A percentile compares a stretch with the other conserved stretches of the same genome.
phyloP scores from a whole-genome alignment of 129 eudicot genomes.

The Apium graveolens region DNA sequence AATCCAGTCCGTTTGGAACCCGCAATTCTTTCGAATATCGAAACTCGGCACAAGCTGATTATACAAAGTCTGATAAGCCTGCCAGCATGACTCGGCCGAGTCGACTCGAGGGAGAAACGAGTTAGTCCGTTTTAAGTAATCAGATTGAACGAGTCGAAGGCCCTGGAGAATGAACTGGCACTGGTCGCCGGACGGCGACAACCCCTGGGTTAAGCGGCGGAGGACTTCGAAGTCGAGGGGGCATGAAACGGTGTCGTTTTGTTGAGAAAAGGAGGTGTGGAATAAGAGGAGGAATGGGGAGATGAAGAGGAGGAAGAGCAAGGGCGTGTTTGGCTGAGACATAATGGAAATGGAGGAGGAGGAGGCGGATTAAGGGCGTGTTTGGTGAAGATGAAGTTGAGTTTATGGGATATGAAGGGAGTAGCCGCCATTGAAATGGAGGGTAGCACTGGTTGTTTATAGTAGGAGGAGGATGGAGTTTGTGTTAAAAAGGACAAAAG shows the following conservation, averaged over 20 bases:
- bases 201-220: constrained; percentile 27
- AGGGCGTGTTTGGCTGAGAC: constrained; percentile 10
- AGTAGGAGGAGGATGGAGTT: background rate
- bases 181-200: constrained; percentile 23
- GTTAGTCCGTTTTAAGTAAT: constrained; percentile 40
- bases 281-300: background rate
- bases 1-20: constrained; percentile 63
- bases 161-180: constrained; percentile 65
- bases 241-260: constrained; percentile 33
- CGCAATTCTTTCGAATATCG: constrained; percentile 55
- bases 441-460: background rate
- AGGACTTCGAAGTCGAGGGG: constrained; percentile 53
- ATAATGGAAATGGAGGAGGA: background rate
- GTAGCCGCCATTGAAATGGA: background rate
- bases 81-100: constrained; percentile 77
- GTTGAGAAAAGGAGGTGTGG: constrained; percentile 13
- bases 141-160: constrained; percentile 58
- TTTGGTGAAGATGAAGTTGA: background rate
- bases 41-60: constrained; percentile 31
- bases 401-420: background rate
- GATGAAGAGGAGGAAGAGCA: constrained; percentile 11
- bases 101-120: constrained; percentile 53
- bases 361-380: background rate
- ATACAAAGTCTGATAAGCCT: constrained; percentile 41
- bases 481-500: background rate